Percentiles rank a stretch among this genome's conserved stretches.
These are phyloP conservation scores for Ceratobasidium sp. DNA, from an alignment of 1,284 basidiomycete species.

Conservation along the genomic window DNA sequence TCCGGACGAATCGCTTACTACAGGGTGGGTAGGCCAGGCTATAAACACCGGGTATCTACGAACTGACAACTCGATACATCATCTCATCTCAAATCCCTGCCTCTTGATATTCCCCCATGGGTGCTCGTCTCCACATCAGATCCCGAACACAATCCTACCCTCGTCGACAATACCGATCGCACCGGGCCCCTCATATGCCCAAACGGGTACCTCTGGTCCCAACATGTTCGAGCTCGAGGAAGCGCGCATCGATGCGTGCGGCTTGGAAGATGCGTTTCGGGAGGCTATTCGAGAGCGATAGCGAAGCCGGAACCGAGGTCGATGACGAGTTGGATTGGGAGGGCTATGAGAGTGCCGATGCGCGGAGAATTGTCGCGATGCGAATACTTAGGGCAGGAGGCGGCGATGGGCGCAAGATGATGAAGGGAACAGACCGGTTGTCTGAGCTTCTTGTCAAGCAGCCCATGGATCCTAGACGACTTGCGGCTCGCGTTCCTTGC, in stretches of 20 bases:
- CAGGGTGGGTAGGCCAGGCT: slow-evolving; percentile 5
- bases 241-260: slow-evolving; percentile 31
- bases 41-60: background rate
- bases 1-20: slow-evolving; percentile 4
- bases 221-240: slow-evolving; percentile 17
- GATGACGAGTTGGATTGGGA: slow-evolving; percentile 35
- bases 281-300: slow-evolving; percentile 31
- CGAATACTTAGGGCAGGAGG: slow-evolving; percentile 24
- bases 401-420: slow-evolving; percentile 26
- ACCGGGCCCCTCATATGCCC: slow-evolving; percentile 26
- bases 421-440: slow-evolving; percentile 4
- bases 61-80: background rate
- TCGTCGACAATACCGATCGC: background rate
- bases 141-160: background rate
- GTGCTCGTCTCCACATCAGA: background rate
- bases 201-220: slow-evolving; percentile 34
- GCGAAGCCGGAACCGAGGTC: slow-evolving; percentile 32
- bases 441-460: slow-evolving; percentile 23
- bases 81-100: slow-evolving; percentile 25
- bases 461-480: slow-evolving; percentile 7
- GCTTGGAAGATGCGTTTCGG: slow-evolving; percentile 36
- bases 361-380: slow-evolving; percentile 17
- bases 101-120: slow-evolving; percentile 11
- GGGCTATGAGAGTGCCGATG: slow-evolving; percentile 33
- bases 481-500: background rate